Evolutionary conservation across 805 yeast species (phyloP).

Genomic region (Kockiozyma suomiensis): DNA sequence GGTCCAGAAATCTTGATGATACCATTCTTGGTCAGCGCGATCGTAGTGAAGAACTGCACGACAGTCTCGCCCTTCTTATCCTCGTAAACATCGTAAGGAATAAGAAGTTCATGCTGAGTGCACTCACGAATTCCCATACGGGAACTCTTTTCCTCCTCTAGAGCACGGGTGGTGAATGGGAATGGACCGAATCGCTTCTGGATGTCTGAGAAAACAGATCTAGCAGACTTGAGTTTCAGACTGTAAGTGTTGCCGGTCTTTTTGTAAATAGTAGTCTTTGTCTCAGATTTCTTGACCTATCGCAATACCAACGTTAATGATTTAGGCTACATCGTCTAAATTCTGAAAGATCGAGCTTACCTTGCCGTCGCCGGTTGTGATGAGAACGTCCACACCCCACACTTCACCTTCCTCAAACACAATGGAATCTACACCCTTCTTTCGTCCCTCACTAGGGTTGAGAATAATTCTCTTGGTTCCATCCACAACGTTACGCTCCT

Average conservation of each 20-base stretch:
- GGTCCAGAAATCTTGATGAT: conserved; percentile 64
- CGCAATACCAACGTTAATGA: no score
- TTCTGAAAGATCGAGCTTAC: no score
- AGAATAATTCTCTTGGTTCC: conserved; percentile 77
- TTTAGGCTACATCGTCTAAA: no score
- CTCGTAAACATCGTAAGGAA: conserved; percentile 67
- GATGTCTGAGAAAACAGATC: conserved; percentile 64
- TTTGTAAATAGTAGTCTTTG: conserved; percentile 70
- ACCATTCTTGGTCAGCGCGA: conserved; percentile 74
- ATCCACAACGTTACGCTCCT: conserved; percentile 64
- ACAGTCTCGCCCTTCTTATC: conserved; percentile 68
- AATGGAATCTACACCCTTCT: conserved; percentile 60
- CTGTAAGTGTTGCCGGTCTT: conserved; percentile 63
- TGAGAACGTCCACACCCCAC: conserved; percentile 71
- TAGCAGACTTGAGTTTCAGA: conserved; percentile 71
- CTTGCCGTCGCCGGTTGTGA: conserved; percentile 71
- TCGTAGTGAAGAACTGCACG: conserved; percentile 74
- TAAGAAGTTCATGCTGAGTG: conserved; percentile 63
- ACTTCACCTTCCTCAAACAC: conserved; percentile 76
- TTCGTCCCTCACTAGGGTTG: conserved; percentile 72
- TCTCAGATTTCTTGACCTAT: conserved; percentile 51
- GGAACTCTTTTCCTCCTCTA: conserved; percentile 69
- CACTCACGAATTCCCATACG: conserved; percentile 77
- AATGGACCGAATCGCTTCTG: conserved; percentile 65
- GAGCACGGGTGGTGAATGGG: conserved; percentile 68